A percentile compares a stretch with the other conserved stretches of the same genome.
Evolutionary conservation across 2,329 filamentous ascomycete genomes (phyloP).

Genomic region (Orbilia brochopaga): DNA sequence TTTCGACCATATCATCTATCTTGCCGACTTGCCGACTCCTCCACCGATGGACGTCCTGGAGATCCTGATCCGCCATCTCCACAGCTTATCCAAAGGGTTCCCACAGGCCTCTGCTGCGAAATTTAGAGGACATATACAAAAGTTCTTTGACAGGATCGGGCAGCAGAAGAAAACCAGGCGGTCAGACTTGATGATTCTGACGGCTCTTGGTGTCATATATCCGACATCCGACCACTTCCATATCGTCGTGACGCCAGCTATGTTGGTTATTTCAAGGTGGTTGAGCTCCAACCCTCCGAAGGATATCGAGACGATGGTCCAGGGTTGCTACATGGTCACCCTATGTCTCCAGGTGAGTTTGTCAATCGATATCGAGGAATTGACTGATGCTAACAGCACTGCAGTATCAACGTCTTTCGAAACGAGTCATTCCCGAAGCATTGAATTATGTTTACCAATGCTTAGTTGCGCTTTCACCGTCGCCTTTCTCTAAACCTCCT

Average conservation of each 20-base stretch:
- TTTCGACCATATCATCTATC: slow-evolving; percentile 66
- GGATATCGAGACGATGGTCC: slow-evolving; percentile 70
- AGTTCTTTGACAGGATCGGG: slow-evolving; percentile 64
- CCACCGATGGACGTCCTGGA: slow-evolving; percentile 75
- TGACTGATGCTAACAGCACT: not conserved
- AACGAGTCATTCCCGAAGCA: slow-evolving; percentile 87
- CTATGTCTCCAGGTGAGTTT: slow-evolving; percentile 64
- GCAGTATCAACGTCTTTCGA: slow-evolving; percentile 82
- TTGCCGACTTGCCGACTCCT: slow-evolving; percentile 62
- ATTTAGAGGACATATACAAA: slow-evolving; percentile 75
- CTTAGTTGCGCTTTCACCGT: slow-evolving; percentile 70
- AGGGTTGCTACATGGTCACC: slow-evolving; percentile 78
- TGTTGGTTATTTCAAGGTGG: slow-evolving; percentile 81
- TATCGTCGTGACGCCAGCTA: slow-evolving; percentile 87
- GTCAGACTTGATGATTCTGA: slow-evolving; percentile 82
- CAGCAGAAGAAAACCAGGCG: slow-evolving; percentile 35
- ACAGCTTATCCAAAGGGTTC: slow-evolving; percentile 88
- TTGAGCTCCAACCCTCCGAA: slow-evolving; percentile 77
- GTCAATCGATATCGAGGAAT: not conserved
- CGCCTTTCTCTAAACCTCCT: slow-evolving; percentile 60
- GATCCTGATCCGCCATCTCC: slow-evolving; percentile 82
- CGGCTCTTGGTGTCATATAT: slow-evolving; percentile 81
- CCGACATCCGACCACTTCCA: slow-evolving; percentile 98
- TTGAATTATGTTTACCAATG: slow-evolving; percentile 81
- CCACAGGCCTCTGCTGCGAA: slow-evolving; percentile 76